Evolutionary conservation across 169 alveolate species (phyloP), one percentile per base, ranked within the genome.

Genomic region (Plasmodium coatneyi): DNA sequence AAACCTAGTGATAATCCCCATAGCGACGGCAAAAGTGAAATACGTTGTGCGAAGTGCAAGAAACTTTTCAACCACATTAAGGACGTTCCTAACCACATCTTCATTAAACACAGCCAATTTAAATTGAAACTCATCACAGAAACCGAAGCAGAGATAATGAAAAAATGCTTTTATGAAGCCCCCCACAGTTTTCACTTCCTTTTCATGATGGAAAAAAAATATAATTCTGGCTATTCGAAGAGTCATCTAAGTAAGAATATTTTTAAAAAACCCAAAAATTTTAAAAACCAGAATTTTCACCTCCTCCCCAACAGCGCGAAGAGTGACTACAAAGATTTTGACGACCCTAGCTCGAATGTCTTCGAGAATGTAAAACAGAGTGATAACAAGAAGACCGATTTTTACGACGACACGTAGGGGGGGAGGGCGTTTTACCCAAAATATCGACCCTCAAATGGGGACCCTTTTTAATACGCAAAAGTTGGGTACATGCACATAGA

Each of bases 51-150:
- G 1, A 89, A 89, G 49, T 89, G 94, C 71, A 89, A 56, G 54
- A 89, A 89, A 41, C 94, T 89, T 39, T 89, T 89, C 46, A 46
- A 79, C 39, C 60, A 66, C 46, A 89, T 89, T 56, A 89, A 43
- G 16, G 94, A 89, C 71, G 87, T 89, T n/a, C 94, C 94, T 19
- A 89, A 89, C 81, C 94, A 89, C 71, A 89, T 89, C 32, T 89
- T 89, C 54, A 79, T 79, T 28, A 89, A 89, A 41, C 94, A 89
- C 19, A 80, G 34, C 54, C 94, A 89, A 89, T 19, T 80, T 60
- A 89, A 89, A 66, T 60, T 89, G 60, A 78, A 79, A 41, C 81
- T 89, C 66, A 89, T 89, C 36, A 89, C 94, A 14, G 94, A 89
- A 79, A 72, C 94, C 10, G 94, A 89, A 79, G 82, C 52, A 25